These are phyloP conservation scores for Lichenothelia convexa DNA, from an alignment of 495 filamentous ascomycete species.

Conservation along the genomic window DNA sequence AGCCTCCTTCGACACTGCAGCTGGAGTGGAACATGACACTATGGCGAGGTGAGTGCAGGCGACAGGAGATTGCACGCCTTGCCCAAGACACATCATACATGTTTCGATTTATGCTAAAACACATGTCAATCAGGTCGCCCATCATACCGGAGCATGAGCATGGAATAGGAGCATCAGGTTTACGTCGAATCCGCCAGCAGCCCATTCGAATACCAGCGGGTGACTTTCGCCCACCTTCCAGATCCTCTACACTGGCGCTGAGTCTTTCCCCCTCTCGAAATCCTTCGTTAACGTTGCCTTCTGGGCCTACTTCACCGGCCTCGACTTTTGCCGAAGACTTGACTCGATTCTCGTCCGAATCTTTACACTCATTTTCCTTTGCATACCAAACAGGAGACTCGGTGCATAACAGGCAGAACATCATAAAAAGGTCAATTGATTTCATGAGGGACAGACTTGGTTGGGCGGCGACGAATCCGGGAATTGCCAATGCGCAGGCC, in stretches of 20 bases:
- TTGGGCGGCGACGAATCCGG: conserved; percentile 48
- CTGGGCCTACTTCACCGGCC: conserved; percentile 44
- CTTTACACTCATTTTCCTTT: conserved; percentile 95
- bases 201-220: conserved; percentile 20
- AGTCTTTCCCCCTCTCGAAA: conserved; percentile 28
- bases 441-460: conserved; percentile 92
- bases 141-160: conserved; percentile 41
- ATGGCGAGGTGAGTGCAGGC: background rate
- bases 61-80: conserved; percentile 9
- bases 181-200: conserved; percentile 83
- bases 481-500: conserved; percentile 62
- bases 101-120: background rate
- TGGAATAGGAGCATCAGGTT: conserved; percentile 50
- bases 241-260: conserved; percentile 44
- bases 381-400: conserved; percentile 87
- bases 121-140: conserved; percentile 27
- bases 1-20: conserved; percentile 15
- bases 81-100: background rate
- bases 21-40: background rate
- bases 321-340: conserved; percentile 71
- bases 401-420: conserved; percentile 78
- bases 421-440: conserved; percentile 84
- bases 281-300: conserved; percentile 33
- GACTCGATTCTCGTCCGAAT: conserved; percentile 82
- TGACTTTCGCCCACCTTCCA: conserved; percentile 25